Percentiles rank a stretch among this genome's conserved stretches.
These are phyloP conservation scores for Hymenoscyphus salicellus DNA, from an alignment of 2,329 filamentous ascomycete species.

Conservation along the genomic window DNA sequence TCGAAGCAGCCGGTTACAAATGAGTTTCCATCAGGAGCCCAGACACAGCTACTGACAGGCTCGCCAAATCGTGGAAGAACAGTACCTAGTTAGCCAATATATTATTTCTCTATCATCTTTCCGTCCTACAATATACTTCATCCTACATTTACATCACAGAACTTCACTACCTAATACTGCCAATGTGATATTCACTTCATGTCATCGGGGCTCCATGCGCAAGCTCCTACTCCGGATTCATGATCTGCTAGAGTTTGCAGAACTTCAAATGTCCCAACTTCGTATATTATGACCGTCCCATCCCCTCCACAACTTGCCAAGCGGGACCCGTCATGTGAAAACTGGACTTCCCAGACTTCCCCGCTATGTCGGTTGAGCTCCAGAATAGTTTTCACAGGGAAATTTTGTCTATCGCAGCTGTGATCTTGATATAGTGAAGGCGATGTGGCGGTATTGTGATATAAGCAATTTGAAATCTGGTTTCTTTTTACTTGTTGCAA, in stretches of 20 bases:
- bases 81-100: no score
- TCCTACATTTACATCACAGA: no score
- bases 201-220: conserved; percentile 92
- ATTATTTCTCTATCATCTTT: conserved; percentile 62
- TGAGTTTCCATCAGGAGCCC: conserved; percentile 72
- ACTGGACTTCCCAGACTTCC: conserved; percentile 89
- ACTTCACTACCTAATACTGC: conserved; percentile 66
- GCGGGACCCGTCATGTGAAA: conserved; percentile 80
- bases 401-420: conserved; percentile 72
- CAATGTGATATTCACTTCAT: conserved; percentile 80
- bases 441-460: conserved; percentile 75
- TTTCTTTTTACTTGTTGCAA: conserved; percentile 79
- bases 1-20: conserved; percentile 81
- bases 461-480: conserved; percentile 80
- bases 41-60: conserved; percentile 85
- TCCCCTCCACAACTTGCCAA: conserved; percentile 81
- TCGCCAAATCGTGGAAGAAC: conserved; percentile 71
- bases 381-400: conserved; percentile 68
- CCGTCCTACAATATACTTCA: no score
- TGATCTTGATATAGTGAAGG: conserved; percentile 91
- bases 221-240: conserved; percentile 68
- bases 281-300: conserved; percentile 75
- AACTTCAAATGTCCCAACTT: conserved; percentile 66
- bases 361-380: conserved; percentile 72
- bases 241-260: conserved; percentile 64